Evolutionary conservation across 2,329 filamentous ascomycete species (phyloP), one percentile per base, ranked within the genome.

Genomic region (Xylariomycetidae sp.): DNA sequence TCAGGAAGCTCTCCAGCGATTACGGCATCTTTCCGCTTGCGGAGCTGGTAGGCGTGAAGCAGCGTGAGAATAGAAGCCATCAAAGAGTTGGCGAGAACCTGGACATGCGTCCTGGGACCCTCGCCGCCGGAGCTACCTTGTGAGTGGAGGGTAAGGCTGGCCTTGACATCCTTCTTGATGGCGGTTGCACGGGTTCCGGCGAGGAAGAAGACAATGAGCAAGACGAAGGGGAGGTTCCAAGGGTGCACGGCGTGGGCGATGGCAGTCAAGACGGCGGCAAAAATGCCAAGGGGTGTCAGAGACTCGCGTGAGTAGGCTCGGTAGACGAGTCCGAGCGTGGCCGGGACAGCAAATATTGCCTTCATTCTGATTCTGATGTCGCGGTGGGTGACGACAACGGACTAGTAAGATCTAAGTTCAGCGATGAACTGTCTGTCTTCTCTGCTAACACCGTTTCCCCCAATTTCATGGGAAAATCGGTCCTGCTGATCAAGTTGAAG

Each of bases 81-180:
- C 26, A 82, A 66, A 1, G 88, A 94, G 62, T 97, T 97, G 29
- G 89, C 88, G 16, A 97, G 70, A 8, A 97, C 80, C 71, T 97
- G 90, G 19, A 92, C 67, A 57, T 94, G 83, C 10, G 82, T 94
- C 38, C 90, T 75, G 6, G 88, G 74, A 1, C 85, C 86, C 60
- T 96, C 89, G 39, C 87, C 87, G 30, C 85, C 87, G 1, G 76
- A 67, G 12, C 74, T 69, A 37, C 88, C 89, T 28, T 75, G 75
- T 3, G 88, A 78, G 29, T 82, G 82, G 38, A 94, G 64, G 1
- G 92, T 97, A 46, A 97, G 67, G 25, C 71, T 76, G 3, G 85
- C 77, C 64, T 98, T 98, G 51, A 88, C 69, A 45, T 86, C 74
- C 56, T 96, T 82, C 61, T 97, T 96, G 50, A 95, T 73, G 66